These are phyloP conservation scores for Aegilops umbellulata DNA, from an alignment of 176 grass and related monocot species.

Conservation along the genomic window DNA sequence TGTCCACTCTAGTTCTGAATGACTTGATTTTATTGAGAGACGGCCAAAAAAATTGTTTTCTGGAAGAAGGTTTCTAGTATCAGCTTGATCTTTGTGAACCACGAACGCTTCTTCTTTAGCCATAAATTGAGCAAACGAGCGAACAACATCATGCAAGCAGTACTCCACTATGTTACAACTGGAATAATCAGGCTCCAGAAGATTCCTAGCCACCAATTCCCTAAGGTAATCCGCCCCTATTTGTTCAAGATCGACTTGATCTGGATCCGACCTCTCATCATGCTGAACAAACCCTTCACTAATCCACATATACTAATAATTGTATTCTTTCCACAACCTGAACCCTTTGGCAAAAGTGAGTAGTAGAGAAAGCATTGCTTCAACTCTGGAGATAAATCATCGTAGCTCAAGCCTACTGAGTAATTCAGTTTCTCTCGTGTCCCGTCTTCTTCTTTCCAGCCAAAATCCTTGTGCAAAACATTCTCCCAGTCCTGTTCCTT, in stretches of 20 bases:
- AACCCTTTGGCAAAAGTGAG: neutral
- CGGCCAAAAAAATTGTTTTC: neutral
- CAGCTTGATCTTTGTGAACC: neutral
- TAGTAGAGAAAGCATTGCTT: neutral
- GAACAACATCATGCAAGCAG: neutral
- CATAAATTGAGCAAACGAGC: slow-evolving; percentile 3
- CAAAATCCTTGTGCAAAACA: neutral
- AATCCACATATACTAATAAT: neutral
- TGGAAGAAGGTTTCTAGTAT: neutral
- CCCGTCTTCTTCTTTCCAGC: neutral
- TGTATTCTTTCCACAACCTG: accelerated
- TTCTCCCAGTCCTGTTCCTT: neutral
- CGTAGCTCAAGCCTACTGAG: neutral
- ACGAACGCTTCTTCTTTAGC: neutral
- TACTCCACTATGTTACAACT: accelerated
- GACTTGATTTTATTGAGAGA: neutral
- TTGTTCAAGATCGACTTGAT: neutral
- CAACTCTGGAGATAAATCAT: neutral
- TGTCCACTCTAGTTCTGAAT: neutral
- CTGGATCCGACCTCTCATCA: accelerated
- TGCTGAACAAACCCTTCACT: neutral
- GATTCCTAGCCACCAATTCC: neutral
- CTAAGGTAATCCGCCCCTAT: neutral
- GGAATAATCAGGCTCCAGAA: neutral
- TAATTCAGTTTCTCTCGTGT: neutral